A percentile compares a stretch with the other conserved stretches of the same genome.
These are phyloP conservation scores for Beverwykella pulmonaria DNA, from an alignment of 495 filamentous ascomycete species.

Conservation along the genomic window DNA sequence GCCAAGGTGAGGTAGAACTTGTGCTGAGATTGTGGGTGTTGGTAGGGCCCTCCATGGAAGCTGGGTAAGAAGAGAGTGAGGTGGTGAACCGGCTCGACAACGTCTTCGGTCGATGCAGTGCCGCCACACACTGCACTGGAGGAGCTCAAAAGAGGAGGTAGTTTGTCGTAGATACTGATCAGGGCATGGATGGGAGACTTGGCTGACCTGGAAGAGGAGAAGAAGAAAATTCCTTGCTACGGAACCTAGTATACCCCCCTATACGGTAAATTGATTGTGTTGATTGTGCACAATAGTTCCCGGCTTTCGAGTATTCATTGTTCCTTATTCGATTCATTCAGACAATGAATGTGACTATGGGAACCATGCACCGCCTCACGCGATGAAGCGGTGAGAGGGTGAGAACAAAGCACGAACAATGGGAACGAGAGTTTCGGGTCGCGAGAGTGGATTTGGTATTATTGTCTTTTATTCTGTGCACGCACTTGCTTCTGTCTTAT, in stretches of 20 bases:
- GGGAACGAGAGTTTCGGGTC: neutral
- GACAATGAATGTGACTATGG: neutral
- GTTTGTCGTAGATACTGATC: neutral
- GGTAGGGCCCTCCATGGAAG: neutral
- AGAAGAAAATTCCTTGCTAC: neutral
- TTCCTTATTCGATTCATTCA: conserved; percentile 6
- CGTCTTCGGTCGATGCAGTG: neutral
- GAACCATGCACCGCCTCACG: neutral
- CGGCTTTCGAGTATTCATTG: neutral
- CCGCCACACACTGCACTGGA: neutral
- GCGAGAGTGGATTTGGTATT: neutral
- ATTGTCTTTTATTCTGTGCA: neutral
- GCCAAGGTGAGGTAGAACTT: neutral
- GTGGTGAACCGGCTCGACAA: neutral
- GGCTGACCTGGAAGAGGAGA: neutral
- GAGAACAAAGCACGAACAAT: neutral
- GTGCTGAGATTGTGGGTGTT: neutral
- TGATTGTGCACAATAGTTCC: conserved; percentile 1
- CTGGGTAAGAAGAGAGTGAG: neutral
- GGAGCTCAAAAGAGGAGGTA: neutral
- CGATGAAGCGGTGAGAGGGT: neutral
- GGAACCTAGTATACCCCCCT: conserved; percentile 1
- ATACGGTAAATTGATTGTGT: neutral
- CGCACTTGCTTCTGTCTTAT: neutral
- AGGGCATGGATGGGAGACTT: neutral